Percentiles rank a stretch among this genome's conserved stretches.
These are phyloP conservation scores for Micractinium sp. DNA, from an alignment of 139 green algal species.

Conservation along the genomic window DNA sequence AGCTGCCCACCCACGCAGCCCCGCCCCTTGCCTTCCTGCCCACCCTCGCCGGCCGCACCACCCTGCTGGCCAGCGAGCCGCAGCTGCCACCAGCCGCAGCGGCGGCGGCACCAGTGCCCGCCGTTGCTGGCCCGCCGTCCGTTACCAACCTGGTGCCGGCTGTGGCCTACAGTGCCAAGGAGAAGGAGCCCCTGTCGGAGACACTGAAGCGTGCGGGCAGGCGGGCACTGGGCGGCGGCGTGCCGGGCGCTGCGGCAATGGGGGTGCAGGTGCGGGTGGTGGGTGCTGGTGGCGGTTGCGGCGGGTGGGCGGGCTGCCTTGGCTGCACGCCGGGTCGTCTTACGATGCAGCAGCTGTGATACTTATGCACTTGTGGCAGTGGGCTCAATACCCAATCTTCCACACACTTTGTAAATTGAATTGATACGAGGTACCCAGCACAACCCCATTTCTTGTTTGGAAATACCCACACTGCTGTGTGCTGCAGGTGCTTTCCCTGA, in stretches of 20 bases:
- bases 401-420: background rate
- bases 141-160: slow-evolving; percentile 16
- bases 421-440: no score
- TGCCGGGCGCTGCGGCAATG: slow-evolving; percentile 86
- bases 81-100: background rate
- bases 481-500: slow-evolving; percentile 75
- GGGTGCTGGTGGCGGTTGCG: background rate
- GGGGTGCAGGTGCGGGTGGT: slow-evolving; percentile 62
- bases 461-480: background rate
- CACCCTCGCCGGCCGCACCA: background rate
- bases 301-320: background rate
- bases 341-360: background rate
- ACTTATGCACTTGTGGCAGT: background rate
- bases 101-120: background rate
- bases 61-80: background rate
- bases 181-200: slow-evolving; percentile 57
- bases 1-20: background rate
- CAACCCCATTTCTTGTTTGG: background rate
- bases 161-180: slow-evolving; percentile 37
- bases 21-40: background rate
- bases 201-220: slow-evolving; percentile 73
- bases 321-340: background rate
- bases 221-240: slow-evolving; percentile 80
- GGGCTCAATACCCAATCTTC: no score
- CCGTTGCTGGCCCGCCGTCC: background rate